These are phyloP conservation scores for Crithidia sp. DNA, from an alignment of 208 protist genomes.

Conservation along the genomic window DNA sequence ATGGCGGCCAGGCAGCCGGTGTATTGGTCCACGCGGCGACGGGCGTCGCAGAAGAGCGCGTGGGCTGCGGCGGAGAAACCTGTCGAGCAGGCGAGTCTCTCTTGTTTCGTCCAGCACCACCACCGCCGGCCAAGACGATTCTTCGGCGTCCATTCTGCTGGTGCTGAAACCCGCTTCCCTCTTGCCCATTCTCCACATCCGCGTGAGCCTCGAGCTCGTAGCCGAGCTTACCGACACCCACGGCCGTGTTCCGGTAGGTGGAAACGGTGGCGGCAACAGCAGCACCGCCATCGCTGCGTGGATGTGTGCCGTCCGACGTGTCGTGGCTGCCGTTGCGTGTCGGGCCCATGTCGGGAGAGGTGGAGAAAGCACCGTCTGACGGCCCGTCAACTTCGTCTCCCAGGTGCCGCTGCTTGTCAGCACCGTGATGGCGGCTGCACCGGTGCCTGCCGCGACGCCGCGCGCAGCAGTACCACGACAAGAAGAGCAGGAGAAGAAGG, in stretches of 20 bases:
- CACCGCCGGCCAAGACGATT: constrained; percentile 5
- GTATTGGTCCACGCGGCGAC: constrained; percentile 12
- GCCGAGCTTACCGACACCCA: neutral
- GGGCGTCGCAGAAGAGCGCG: neutral
- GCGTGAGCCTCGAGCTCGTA: neutral
- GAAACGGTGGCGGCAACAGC: neutral
- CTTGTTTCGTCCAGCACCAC: neutral
- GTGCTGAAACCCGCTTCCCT: too few relatives aligned
- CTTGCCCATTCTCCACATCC: neutral
- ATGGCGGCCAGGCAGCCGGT: neutral
- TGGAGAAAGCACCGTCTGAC: neutral
- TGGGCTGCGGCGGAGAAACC: neutral
- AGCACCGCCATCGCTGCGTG: neutral
- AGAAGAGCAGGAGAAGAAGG: constrained; percentile 14
- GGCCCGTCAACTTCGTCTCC: neutral
- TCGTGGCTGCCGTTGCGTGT: constrained; percentile 13
- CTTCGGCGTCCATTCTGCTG: neutral
- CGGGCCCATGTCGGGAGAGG: constrained; percentile 6
- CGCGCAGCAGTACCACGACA: constrained; percentile 20
- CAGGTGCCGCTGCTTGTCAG: neutral
- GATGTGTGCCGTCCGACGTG: neutral
- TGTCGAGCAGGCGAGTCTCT: neutral
- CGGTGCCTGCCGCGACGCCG: neutral
- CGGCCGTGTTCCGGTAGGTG: constrained; percentile 4
- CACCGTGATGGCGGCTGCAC: neutral